Conservation (phyloP, 257 asterid species). For the Thymus quinquecostatus region DNA sequence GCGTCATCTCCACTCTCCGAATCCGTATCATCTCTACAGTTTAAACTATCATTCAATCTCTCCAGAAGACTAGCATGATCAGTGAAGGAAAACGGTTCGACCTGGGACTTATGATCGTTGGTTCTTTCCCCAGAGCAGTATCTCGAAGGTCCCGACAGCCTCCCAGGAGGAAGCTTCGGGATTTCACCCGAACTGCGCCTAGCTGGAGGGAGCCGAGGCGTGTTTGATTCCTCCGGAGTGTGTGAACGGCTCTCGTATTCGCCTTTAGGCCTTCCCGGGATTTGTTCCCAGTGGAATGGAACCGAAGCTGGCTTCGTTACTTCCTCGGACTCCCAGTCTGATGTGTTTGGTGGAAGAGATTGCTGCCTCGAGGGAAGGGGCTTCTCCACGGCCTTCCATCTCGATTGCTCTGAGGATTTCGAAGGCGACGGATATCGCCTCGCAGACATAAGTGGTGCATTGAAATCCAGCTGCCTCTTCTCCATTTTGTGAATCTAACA, state of each 20-base stretch:
- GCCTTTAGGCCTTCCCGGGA: slow-evolving; percentile 75
- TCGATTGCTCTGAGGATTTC: slow-evolving; percentile 46
- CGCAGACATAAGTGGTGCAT: slow-evolving; percentile 82
- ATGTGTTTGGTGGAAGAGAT: slow-evolving; percentile 46
- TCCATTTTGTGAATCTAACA: slow-evolving; percentile 48
- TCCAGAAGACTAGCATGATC: slow-evolving; percentile 84
- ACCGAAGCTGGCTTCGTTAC: slow-evolving; percentile 78
- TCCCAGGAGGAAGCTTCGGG: slow-evolving; percentile 47
- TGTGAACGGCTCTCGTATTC: slow-evolving; percentile 41
- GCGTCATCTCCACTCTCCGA: slow-evolving; percentile 55
- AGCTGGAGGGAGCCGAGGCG: slow-evolving; percentile 78
- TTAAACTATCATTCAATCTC: slow-evolving; percentile 64
- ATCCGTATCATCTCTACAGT: slow-evolving; percentile 59
- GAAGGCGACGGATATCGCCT: slow-evolving; percentile 60
- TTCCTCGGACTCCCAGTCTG: slow-evolving; percentile 51
- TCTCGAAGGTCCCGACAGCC: slow-evolving; percentile 40
- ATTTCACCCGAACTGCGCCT: slow-evolving; percentile 53
- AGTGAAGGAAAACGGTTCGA: slow-evolving; percentile 45
- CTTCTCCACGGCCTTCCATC: slow-evolving; percentile 40
- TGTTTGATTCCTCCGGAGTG: slow-evolving; percentile 51
- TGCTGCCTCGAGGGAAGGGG: slow-evolving; percentile 47
- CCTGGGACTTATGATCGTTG: slow-evolving; percentile 51
- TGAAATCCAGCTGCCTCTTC: slow-evolving; percentile 71
- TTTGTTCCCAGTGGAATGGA: slow-evolving; percentile 86
- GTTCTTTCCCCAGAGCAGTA: slow-evolving; percentile 61